Evolutionary conservation across 305 asterid genomes (phyloP).

Genomic region (Lippia alba): DNA sequence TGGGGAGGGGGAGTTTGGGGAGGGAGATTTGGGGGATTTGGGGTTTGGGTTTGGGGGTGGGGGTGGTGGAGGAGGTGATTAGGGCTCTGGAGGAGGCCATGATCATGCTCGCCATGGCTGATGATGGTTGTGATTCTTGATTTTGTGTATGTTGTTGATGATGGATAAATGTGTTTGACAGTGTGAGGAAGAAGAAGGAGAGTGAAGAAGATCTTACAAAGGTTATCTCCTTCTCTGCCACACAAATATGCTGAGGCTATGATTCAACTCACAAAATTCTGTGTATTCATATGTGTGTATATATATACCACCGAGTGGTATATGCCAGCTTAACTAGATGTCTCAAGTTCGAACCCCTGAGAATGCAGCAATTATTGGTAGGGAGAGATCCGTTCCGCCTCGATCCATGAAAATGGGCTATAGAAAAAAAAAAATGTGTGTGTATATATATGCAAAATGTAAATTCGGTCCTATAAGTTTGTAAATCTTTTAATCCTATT

Average conservation of each 20-base stretch:
- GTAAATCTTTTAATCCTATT: too few species aligned
- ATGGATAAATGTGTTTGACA: neutral
- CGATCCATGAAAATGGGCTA: too few species aligned
- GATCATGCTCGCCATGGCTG: conserved; percentile 66
- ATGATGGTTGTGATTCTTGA: conserved; percentile 15
- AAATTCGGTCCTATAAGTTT: too few species aligned
- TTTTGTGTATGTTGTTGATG: neutral
- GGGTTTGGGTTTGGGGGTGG: conserved; percentile 41
- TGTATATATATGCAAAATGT: too few species aligned
- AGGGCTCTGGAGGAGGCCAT: conserved; percentile 45
- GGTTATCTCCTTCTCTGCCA: conserved; percentile 38
- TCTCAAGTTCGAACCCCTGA: too few species aligned
- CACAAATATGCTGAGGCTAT: conserved; percentile 33
- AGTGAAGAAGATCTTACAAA: conserved; percentile 12
- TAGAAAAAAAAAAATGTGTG: too few species aligned
- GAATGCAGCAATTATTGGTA: too few species aligned
- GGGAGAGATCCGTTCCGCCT: too few species aligned
- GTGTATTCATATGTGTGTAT: too few species aligned
- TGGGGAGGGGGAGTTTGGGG: conserved; percentile 54
- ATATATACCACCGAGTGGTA: too few species aligned
- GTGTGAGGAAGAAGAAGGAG: neutral
- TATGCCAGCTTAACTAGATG: too few species aligned
- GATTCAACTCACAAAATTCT: neutral
- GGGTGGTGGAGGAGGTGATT: conserved; percentile 36
- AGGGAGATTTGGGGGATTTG: conserved; percentile 37